A percentile compares a stretch with the other conserved stretches of the same genome.
Evolutionary conservation across 192 early-diverging fungal genomes (phyloP).

Genomic region (Umbelopsis isabellina): DNA sequence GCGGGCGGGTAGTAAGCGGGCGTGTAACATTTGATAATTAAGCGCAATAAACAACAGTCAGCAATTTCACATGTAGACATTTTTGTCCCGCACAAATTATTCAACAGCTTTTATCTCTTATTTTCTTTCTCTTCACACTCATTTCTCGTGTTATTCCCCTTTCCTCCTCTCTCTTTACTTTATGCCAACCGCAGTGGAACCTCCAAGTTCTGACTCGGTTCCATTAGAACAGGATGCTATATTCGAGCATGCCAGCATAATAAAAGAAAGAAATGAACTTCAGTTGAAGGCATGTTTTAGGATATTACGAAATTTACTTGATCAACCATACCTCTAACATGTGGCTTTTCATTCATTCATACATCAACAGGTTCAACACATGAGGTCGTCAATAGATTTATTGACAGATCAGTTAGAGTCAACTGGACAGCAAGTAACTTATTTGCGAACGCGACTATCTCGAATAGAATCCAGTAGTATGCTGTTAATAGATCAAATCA

Average conservation of each 20-base stretch:
- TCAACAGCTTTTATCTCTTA: neutral
- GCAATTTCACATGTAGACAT: conserved; percentile 15
- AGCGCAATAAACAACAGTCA: neutral
- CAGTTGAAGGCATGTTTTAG: conserved; percentile 1
- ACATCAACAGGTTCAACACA: neutral
- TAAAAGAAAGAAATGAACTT: conserved; percentile 16
- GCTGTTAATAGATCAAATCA: neutral
- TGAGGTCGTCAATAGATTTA: conserved; percentile 10
- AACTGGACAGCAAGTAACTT: conserved; percentile 5
- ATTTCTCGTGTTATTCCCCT: neutral
- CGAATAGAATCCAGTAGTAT: conserved; percentile 16
- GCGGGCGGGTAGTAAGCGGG: neutral
- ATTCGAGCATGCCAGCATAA: neutral
- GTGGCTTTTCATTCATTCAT: too few relatives aligned
- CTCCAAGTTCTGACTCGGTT: neutral
- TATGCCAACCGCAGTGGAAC: conserved; percentile 3
- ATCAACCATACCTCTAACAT: neutral
- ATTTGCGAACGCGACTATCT: neutral
- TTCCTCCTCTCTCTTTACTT: neutral
- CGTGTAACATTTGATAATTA: conserved; percentile 6
- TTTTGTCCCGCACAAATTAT: neutral
- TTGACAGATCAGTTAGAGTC: conserved; percentile 7
- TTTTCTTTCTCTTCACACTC: neutral
- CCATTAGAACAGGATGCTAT: conserved; percentile 10
- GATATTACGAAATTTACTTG: neutral